Conservation (phyloP, 345 rosid species). For the Eucalyptus pumila region DNA sequence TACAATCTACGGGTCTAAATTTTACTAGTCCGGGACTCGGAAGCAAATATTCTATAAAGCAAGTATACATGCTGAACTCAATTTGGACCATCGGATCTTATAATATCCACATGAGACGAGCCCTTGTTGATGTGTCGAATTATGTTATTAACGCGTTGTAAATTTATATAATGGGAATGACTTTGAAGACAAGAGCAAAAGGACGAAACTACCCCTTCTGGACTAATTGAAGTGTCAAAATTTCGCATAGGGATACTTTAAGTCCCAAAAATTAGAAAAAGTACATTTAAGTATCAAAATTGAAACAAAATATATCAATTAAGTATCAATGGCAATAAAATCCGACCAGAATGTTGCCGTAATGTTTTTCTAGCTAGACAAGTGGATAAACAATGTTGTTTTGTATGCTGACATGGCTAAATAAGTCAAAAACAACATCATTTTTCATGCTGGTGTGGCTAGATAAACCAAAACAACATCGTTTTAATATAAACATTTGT, state of each 20-base stretch:
- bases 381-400: rapidly evolving
- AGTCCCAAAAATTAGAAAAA: too few species aligned
- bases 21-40: not conserved
- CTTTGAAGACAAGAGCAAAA: not conserved
- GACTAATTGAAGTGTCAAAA: rapidly evolving
- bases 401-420: rapidly evolving
- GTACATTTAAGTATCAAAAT: rapidly evolving
- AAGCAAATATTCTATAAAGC: not conserved
- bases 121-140: rapidly evolving
- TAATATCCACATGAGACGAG: not conserved
- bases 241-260: rapidly evolving
- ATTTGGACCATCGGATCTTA: not conserved
- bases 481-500: too few species aligned
- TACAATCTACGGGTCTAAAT: not conserved
- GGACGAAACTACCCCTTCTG: not conserved
- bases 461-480: rapidly evolving
- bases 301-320: rapidly evolving
- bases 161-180: not conserved
- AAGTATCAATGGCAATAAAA: too few species aligned
- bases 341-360: rapidly evolving
- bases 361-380: too few species aligned
- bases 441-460: rapidly evolving
- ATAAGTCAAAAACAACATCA: rapidly evolving
- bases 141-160: not conserved
- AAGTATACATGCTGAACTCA: not conserved